phyloP scores from a whole-genome alignment of 2,329 filamentous ascomycete genomes.

The Trichoderma atroviride region DNA sequence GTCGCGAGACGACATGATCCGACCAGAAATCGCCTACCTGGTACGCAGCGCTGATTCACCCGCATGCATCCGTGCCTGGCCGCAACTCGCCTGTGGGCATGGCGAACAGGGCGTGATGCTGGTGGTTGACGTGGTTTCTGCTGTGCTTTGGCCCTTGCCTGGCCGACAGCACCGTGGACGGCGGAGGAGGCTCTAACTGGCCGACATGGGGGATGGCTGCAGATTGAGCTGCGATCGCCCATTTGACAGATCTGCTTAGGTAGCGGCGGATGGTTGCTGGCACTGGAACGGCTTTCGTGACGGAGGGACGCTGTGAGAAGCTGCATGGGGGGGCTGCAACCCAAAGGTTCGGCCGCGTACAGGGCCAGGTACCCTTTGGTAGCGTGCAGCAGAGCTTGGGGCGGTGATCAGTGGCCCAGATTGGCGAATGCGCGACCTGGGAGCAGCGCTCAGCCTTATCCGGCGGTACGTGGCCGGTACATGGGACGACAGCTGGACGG shows the following conservation, averaged over 20 bases:
- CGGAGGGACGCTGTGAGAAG: not conserved
- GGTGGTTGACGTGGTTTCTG: constrained; percentile 12
- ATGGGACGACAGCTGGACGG: constrained; percentile 1
- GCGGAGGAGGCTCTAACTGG: not conserved
- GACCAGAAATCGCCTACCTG: constrained; percentile 3
- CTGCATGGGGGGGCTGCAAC: not conserved
- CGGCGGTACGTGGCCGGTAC: not conserved
- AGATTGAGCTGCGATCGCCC: constrained; percentile 18
- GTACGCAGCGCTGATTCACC: constrained; percentile 7
- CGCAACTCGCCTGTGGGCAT: not conserved
- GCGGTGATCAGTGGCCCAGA: not conserved
- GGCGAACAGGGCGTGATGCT: constrained; percentile 18
- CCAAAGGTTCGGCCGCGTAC: not conserved
- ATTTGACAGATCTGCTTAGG: constrained; percentile 18
- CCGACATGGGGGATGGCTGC: constrained; percentile 20
- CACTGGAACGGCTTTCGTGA: not conserved
- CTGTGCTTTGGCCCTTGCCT: not conserved
- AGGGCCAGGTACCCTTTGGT: not conserved
- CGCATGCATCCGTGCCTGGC: constrained; percentile 23
- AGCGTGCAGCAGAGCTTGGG: not conserved
- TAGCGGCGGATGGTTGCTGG: not conserved
- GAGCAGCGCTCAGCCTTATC: not conserved
- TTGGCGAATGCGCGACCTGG: not conserved
- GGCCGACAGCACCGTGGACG: not conserved
- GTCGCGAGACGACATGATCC: constrained; percentile 12